Evolutionary conservation across 169 alveolate genomes (phyloP).

Genomic region (Plasmodium reichenowi): DNA sequence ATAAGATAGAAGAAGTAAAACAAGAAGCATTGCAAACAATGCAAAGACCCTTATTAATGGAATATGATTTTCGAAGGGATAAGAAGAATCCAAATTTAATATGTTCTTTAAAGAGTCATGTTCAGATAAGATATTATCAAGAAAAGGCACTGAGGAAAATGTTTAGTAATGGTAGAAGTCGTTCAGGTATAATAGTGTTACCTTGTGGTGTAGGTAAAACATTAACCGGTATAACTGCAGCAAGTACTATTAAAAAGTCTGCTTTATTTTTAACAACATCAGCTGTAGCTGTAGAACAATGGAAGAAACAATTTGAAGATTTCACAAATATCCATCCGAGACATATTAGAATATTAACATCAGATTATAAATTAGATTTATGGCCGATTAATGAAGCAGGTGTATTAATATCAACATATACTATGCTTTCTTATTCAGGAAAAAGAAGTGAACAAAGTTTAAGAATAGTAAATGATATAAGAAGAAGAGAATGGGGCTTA

Average conservation of each 20-base stretch:
- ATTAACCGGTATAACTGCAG: constrained; percentile 98
- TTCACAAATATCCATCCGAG: constrained; percentile 92
- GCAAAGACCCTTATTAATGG: constrained; percentile 96
- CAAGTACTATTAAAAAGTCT: constrained; percentile 96
- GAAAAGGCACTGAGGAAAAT: constrained; percentile 97
- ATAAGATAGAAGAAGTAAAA: constrained; percentile 91
- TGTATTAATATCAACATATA: constrained; percentile 95
- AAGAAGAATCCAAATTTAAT: constrained; percentile 89
- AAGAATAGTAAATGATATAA: constrained; percentile 89
- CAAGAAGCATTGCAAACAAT: constrained; percentile 90
- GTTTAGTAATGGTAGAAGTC: constrained; percentile 98
- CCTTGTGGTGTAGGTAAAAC: constrained; percentile 99
- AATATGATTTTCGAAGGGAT: constrained; percentile 97
- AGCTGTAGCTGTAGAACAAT: constrained; percentile 95
- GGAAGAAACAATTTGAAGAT: constrained; percentile 92
- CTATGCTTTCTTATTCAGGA: constrained; percentile 95
- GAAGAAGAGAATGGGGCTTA: constrained; percentile 97
- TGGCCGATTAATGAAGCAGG: constrained; percentile 93
- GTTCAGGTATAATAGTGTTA: constrained; percentile 98
- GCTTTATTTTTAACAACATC: constrained; percentile 92
- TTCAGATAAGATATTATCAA: constrained; percentile 93
- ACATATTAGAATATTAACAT: constrained; percentile 94
- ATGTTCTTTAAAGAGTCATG: constrained; percentile 92
- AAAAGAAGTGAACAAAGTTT: constrained; percentile 92
- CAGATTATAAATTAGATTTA: constrained; percentile 93